A percentile compares a stretch with the other conserved stretches of the same genome.
These are phyloP conservation scores for Colletotrichum eremochloae DNA, from an alignment of 2,329 filamentous ascomycete species.

Conservation along the genomic window DNA sequence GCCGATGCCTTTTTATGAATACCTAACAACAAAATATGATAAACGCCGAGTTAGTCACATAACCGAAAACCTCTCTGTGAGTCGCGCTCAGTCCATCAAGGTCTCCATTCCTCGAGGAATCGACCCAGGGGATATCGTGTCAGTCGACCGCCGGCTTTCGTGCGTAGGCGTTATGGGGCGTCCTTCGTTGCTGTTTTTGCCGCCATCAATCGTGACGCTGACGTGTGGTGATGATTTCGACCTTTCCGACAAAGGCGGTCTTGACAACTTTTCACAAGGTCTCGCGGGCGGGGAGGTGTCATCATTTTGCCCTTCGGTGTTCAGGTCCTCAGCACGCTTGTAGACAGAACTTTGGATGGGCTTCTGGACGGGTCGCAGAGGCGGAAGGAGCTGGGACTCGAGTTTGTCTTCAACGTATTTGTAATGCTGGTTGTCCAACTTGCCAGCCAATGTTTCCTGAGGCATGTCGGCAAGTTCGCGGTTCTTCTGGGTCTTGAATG, in stretches of 20 bases:
- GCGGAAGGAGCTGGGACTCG: constrained; percentile 43
- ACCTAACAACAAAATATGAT: constrained; percentile 13
- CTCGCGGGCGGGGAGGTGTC: not conserved
- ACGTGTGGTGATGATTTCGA: constrained; percentile 37
- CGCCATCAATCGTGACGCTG: constrained; percentile 5
- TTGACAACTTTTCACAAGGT: constrained; percentile 10
- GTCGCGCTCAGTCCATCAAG: constrained; percentile 51
- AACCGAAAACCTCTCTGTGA: not conserved
- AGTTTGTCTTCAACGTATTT: constrained; percentile 44
- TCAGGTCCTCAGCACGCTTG: constrained; percentile 28
- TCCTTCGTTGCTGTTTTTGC: constrained; percentile 25
- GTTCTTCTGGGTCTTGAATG: constrained; percentile 61
- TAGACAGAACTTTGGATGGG: constrained; percentile 43
- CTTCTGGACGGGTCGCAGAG: constrained; percentile 45
- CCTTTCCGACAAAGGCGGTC: constrained; percentile 32
- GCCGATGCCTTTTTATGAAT: constrained; percentile 31
- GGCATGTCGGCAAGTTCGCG: constrained; percentile 44
- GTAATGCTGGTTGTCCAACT: constrained; percentile 42
- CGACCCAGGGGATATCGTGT: constrained; percentile 60
- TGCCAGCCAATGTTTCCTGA: constrained; percentile 47
- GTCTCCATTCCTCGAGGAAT: constrained; percentile 56
- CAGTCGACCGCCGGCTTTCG: constrained; percentile 36
- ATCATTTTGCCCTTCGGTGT: not conserved
- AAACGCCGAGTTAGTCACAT: constrained; percentile 1
- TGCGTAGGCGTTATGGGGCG: constrained; percentile 36